Base-by-base conservation (phyloP, 495 filamentous ascomycete species). In the Hypoxylon lenormandii region DNA sequence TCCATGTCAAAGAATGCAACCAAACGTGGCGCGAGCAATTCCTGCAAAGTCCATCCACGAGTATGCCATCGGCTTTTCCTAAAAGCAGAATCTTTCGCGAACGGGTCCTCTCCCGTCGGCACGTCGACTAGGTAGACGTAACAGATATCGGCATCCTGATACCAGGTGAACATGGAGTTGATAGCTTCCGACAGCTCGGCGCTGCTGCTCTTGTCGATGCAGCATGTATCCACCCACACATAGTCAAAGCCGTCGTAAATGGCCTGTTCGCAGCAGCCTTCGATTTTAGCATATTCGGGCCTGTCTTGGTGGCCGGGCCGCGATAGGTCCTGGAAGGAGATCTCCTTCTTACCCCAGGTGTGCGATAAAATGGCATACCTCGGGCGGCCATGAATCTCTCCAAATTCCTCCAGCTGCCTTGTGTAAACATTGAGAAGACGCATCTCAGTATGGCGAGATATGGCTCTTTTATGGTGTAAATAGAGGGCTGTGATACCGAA, bases 221-320 rank as follows among this genome's bases (percentile, higher is more conserved):
- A 81, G 70, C 77, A 79, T 0, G 76, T 81, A 57, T 81, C 78
- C 13, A 81, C 60, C 78, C 79, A 81, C 22, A 79, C 55, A 37
- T 77, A 82, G n/a, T 71, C 21, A 36, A 69, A 66, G 4, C 67
- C 2, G n/a, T 26, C 23, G 12, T 33, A 4, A 1, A 51, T 13
- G 52, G 71, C 30, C 26, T 51, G 48, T 36, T 18, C 0, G 22
- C 48, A 15, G 15, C 50, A 53, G 8, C 50, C 54, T 58, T 45
- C 54, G 33, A 46, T 45, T 30, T 45, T 45, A 19, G 54, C 11
- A 46, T 43, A 48, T 8, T 19, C 22, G 15, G 28, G 54, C 5
- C 37, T 58, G 1, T 19, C 0, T 3, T 18, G 13, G 19, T 36
- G n/a, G 12, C 38, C 50, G 4, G 3, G 7, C 3, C 19, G 42